Conservation (phyloP, 1,139 yeast genomes). For the Yamadazyma sp. region DNA sequence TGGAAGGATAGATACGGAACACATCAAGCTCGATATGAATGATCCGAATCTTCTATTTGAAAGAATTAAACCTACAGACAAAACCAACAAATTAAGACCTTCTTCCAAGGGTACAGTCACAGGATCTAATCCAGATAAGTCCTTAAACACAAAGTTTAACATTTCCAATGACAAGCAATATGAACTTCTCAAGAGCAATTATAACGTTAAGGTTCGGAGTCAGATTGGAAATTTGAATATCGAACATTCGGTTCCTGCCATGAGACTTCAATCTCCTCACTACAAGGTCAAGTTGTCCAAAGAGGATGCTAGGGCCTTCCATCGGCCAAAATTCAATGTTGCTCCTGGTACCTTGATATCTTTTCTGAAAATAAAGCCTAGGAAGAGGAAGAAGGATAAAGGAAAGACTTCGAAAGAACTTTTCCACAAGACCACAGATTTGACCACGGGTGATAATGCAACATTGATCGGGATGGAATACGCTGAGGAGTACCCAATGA, state of each 20-base stretch:
- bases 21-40: conserved; percentile 73
- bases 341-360: conserved; percentile 77
- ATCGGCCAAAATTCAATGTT: conserved; percentile 72
- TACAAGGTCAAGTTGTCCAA: conserved; percentile 77
- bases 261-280: conserved; percentile 85
- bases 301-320: conserved; percentile 74
- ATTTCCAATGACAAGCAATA: conserved; percentile 88
- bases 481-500: conserved; percentile 85
- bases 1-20: conserved; percentile 54
- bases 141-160: conserved; percentile 60
- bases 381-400: conserved; percentile 88
- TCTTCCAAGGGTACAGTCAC: conserved; percentile 25
- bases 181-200: conserved; percentile 77
- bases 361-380: conserved; percentile 71
- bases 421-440: conserved; percentile 67
- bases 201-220: conserved; percentile 88
- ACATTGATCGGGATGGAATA: conserved; percentile 80
- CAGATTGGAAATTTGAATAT: conserved; percentile 89
- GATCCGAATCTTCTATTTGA: conserved; percentile 78
- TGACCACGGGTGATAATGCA: conserved; percentile 79
- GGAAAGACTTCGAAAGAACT: conserved; percentile 79
- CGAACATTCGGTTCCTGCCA: conserved; percentile 90
- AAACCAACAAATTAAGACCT: conserved; percentile 17
- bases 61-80: conserved; percentile 30
- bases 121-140: conserved; percentile 51